Evolutionary conservation across 2,329 filamentous ascomycete species (phyloP), one percentile per base, ranked within the genome.

Genomic region (Dactylellina leptospora): DNA sequence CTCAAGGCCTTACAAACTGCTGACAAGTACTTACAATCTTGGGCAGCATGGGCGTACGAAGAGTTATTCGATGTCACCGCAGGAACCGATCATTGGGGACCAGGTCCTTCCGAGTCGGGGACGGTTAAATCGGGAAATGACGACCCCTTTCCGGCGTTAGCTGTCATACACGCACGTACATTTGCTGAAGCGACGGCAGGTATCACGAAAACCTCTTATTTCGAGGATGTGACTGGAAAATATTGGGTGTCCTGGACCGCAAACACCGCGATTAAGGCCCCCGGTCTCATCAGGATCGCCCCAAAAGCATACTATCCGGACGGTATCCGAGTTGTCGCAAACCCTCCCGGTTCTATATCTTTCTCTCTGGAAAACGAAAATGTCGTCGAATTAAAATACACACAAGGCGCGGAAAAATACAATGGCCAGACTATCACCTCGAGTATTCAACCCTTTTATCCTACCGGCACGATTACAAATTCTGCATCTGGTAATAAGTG

Each of bases 11-110:
- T 58, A n/a, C 47, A 54, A 30, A 38, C 61, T 3, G 60, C 61
- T 8, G 69, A 73, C 22, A 62, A 56, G 27, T 73, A 73, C 28
- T 45, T 73, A 3, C 69, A 73, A 55, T 73, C 69, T 4, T 73
- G 69, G 69, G 40, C 54, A 0, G 69, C 61, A 5, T 73, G 69
- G 69, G 56, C 69, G 4, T 73, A 73, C n/a, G 69, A 73, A 28
- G 56, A 73, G 13, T 33, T 73, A 22, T 66, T 73, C 22, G 55
- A 73, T 27, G 53, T 40, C 6, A 47, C 63, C 4, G 48, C 48
- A 16, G 51, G 33, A 28, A 55, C 36, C 18, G 51, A 55, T 18
- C 51, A 55, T 11, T 42, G 36, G 33, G 51, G 51, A 40, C 51
- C 51, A 3, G 33, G 51, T 16, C 51, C 51, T 13, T 27, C 23